Base-by-base conservation (phyloP, 2,329 filamentous ascomycete genomes). In the Monilinia aucupariae region DNA sequence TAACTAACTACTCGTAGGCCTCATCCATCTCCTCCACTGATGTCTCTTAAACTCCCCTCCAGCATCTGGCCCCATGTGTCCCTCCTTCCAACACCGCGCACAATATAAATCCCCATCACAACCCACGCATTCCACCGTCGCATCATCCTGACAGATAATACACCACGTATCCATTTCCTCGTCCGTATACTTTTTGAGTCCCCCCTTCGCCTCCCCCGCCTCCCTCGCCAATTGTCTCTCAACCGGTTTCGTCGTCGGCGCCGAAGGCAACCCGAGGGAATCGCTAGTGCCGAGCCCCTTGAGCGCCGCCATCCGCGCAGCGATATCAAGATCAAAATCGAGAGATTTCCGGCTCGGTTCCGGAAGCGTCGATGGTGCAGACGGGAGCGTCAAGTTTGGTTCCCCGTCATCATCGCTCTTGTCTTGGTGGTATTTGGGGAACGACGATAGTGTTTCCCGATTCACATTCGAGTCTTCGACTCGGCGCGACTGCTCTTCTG, bases 121-220 rank as follows among this genome's bases (percentile, higher is more conserved):
- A 3, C 87, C 90, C 0, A 86, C 72, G 72, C 91, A 96, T 63
- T 81, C 81, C 34, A 94, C 76, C 3, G 85, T 85, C 0, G 88
- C 90, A 71, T 94, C 89, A 64, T 91, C 89, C 53, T 88, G 85
- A 72, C 91, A 96, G 12, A 94, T 91, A 39, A 87, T 83, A 73
- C 91, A 96, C 90, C 90, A 96, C 1, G 81, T 84, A 49, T 87
- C 85, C 65, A 87, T 81, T 69, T 93, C 89, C 41, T 88, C 86
- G 69, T 92, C 87, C 0, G 86, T 84, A 71, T 81, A 85, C 54
- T 68, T 70, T 61, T 70, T 70, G 53, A 64, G 62, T 10, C 56
- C 54, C 0, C 54, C 62, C 7, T 62, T 64, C 3, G 58, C 43
- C 20, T 17, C 20, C 10, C 20, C 49, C n/a, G n/a, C n/a, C n/a